Evolutionary conservation across 179 eudicot species (phyloP), one percentile per base, ranked within the genome.

Genomic region (Beta corolliflora): DNA sequence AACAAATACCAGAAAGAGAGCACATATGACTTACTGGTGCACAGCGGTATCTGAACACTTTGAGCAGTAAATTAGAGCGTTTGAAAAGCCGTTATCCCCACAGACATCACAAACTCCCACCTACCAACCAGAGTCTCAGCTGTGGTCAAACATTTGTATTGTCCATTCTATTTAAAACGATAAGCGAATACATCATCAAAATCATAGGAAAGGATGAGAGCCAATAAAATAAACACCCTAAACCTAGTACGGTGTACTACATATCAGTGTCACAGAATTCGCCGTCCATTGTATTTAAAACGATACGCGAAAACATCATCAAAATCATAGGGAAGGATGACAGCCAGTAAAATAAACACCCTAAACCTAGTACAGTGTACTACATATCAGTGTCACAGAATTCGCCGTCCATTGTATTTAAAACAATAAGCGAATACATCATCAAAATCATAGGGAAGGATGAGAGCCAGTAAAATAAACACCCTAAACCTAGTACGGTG

Each of bases 71-170:
- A 77, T 60, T 46, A 81, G 58, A 71, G 81, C 81, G 70, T 71
- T 71, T 15, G 63, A n/a, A 71, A 70, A 82, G 50, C 84, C 84
- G 15, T 21, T 61, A 77, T 82, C 58, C 63, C 84, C 84, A 77
- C 81, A 77, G 13, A 77, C 5, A 12, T 77, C 7, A 69, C 84
- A 82, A 64, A 77, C 29, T 16, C 63, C 48, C 61, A 46, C 72
- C 80, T 77, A 77, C 4, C 45, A 77, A 48, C n/a, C 18, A 61
- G 21, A 29, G 31, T n/a, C 1, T 36, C 21, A 71, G 55, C 46
- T 36, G 19, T 58, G 36, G 36, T 48, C 14, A 7, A 73, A 73
- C 41, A 48, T 31, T 11, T 50, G 1, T 50, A 52, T 11, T 12
- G n/a, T 23, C 76, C 44, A 29, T 25, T 25, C 15, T 14, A 64